A percentile compares a stretch with the other conserved stretches of the same genome.
Conservation (phyloP, 257 asterid species). For the Fraxinus quadrangulata region DNA sequence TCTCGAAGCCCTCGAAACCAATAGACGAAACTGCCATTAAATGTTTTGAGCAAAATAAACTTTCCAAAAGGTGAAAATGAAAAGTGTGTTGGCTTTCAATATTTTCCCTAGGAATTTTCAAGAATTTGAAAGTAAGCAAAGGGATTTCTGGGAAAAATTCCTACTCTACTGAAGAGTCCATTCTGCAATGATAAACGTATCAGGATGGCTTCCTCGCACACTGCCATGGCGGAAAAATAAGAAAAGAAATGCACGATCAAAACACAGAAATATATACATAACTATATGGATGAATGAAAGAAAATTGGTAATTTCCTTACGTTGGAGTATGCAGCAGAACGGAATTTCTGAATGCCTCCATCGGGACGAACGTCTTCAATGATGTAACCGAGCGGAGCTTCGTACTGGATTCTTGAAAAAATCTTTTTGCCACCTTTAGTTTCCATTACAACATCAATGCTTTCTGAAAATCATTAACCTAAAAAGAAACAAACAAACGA, state of each 20-base stretch:
- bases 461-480: conserved; percentile 9
- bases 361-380: conserved; percentile 60
- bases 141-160: not conserved
- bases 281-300: not conserved
- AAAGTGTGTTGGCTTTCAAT: too few species aligned
- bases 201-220: conserved; percentile 49
- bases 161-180: conserved; percentile 30
- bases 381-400: conserved; percentile 46
- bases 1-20: conserved; percentile 58
- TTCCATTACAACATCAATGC: conserved; percentile 37
- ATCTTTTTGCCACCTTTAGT: conserved; percentile 37
- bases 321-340: conserved; percentile 53
- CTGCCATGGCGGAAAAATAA: conserved; percentile 26
- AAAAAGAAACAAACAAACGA: too few species aligned
- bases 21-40: conserved; percentile 36
- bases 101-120: too few species aligned
- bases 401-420: conserved; percentile 34
- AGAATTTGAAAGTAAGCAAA: not conserved
- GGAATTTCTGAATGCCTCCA: conserved; percentile 52
- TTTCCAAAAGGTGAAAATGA: not conserved
- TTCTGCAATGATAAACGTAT: conserved; percentile 4
- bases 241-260: not conserved
- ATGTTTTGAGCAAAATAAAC: not conserved
- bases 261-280: not conserved
- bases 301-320: conserved; percentile 15